Percentiles rank a stretch among this genome's conserved stretches.
These are phyloP conservation scores for Globisporangium yorkense DNA, from an alignment of 352 stramenopile species.

Conservation along the genomic window DNA sequence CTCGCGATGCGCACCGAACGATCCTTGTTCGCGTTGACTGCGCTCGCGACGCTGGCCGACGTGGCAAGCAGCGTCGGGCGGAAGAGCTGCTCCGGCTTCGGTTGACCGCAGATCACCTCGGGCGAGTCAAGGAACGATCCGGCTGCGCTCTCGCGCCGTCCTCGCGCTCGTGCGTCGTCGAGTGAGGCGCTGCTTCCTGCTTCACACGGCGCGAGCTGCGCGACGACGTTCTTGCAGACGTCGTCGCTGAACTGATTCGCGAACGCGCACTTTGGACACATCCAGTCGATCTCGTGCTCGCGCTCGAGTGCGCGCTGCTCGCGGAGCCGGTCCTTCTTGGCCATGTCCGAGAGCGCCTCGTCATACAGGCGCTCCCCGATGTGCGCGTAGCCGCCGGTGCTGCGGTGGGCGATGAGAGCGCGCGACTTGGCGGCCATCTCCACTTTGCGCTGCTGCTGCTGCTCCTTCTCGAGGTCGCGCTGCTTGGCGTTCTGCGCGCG, in stretches of 20 bases:
- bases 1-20: slow-evolving; percentile 24
- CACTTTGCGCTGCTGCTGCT: slow-evolving; percentile 33
- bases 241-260: slow-evolving; percentile 52
- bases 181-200: not conserved
- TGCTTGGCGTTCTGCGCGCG: slow-evolving; percentile 64
- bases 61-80: slow-evolving; percentile 52
- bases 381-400: slow-evolving; percentile 44
- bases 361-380: slow-evolving; percentile 71
- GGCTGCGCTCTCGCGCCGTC: slow-evolving; percentile 16
- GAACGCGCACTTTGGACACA: slow-evolving; percentile 71
- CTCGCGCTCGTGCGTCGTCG: not conserved
- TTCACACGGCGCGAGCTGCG: not conserved
- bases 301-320: slow-evolving; percentile 35
- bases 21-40: slow-evolving; percentile 37
- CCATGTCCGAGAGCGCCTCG: slow-evolving; percentile 59
- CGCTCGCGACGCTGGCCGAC: slow-evolving; percentile 15
- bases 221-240: slow-evolving; percentile 54
- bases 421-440: slow-evolving; percentile 61
- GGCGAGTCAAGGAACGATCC: slow-evolving; percentile 13
- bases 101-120: slow-evolving; percentile 44
- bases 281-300: slow-evolving; percentile 62
- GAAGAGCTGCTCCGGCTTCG: slow-evolving; percentile 58
- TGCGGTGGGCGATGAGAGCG: slow-evolving; percentile 46
- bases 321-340: slow-evolving; percentile 48
- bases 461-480: slow-evolving; percentile 39